These are phyloP conservation scores for Prototheca wickerhamii DNA, from an alignment of 163 green algal species.

Conservation along the genomic window DNA sequence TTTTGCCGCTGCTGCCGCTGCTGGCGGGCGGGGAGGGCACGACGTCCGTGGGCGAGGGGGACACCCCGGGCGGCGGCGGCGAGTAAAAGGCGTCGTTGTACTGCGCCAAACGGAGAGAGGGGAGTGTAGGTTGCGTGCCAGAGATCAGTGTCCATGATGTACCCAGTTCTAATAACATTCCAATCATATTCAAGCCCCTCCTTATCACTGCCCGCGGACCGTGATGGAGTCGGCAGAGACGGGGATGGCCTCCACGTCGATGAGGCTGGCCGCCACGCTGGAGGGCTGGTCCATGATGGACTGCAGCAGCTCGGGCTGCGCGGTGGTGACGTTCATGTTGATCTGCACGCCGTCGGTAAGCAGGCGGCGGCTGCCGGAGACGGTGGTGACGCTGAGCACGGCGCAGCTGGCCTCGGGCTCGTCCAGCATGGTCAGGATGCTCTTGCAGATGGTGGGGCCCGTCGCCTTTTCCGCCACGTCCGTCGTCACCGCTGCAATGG, in stretches of 20 bases:
- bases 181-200: neutral
- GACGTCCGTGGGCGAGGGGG: no score
- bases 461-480: neutral
- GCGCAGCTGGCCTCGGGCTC: conserved; percentile 6
- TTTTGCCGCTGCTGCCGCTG: no score
- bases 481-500: neutral
- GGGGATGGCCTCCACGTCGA: neutral
- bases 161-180: neutral
- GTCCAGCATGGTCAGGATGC: neutral
- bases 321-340: neutral
- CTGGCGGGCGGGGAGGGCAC: no score
- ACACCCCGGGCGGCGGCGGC: no score
- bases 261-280: neutral
- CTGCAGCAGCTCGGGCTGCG: neutral
- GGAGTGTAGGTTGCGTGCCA: no score
- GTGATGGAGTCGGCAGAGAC: neutral
- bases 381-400: neutral
- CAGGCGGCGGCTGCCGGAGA: conserved; percentile 1
- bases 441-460: neutral
- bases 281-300: neutral
- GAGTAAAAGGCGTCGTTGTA: no score
- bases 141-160: neutral
- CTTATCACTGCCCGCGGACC: neutral
- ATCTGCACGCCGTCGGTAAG: neutral
- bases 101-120: neutral